phyloP scores from a whole-genome alignment of 2,329 filamentous ascomycete genomes.

The Aspergillus sp. region DNA sequence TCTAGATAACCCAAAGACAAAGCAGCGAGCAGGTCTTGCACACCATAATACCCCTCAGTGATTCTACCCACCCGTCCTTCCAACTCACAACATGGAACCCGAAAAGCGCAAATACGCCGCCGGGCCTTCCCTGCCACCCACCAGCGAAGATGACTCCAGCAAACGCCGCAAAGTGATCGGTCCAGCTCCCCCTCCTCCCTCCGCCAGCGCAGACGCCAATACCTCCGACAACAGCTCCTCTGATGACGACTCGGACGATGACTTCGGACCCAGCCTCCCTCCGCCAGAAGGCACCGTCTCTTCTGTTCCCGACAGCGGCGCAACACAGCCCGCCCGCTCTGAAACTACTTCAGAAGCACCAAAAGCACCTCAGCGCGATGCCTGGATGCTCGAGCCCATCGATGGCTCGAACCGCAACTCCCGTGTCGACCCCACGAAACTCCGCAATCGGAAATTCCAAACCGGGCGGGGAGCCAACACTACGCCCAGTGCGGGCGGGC shows the following conservation, averaged over 20 bases:
- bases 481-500: conserved; percentile 36
- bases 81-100: neutral
- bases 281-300: conserved; percentile 24
- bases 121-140: conserved; percentile 12
- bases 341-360: conserved; percentile 21
- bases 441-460: conserved; percentile 80
- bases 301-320: neutral
- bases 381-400: conserved; percentile 79
- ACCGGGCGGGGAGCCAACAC: conserved; percentile 60
- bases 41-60: too few relatives aligned
- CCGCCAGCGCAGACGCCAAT: conserved; percentile 21
- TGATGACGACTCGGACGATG: conserved; percentile 38
- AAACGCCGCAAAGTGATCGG: conserved; percentile 58
- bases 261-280: conserved; percentile 46
- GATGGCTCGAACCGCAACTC: conserved; percentile 55
- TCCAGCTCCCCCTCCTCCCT: conserved; percentile 57
- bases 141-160: neutral
- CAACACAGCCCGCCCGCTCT: conserved; percentile 18
- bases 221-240: conserved; percentile 33
- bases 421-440: conserved; percentile 78
- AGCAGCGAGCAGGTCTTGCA: neutral
- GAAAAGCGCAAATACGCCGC: conserved; percentile 26
- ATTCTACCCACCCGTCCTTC: too few relatives aligned
- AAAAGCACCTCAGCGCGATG: conserved; percentile 63
- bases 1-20: neutral